These are phyloP conservation scores for Rhynchospora tenuis DNA, from an alignment of 176 grass and related monocot genomes.

Conservation along the genomic window DNA sequence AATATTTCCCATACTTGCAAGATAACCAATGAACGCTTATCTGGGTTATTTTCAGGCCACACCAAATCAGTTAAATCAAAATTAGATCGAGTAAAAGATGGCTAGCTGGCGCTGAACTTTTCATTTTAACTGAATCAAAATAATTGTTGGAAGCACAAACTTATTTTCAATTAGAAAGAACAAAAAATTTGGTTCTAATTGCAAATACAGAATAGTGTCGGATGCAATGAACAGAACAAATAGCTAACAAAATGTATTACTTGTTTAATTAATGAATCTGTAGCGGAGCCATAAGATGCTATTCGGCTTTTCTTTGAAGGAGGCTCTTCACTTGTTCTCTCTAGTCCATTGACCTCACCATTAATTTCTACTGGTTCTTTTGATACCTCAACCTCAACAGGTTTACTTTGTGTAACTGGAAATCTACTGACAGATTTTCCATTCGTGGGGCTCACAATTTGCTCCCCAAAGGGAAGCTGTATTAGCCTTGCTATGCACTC, in stretches of 20 bases:
- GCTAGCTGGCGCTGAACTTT: neutral
- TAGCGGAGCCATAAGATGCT: constrained; percentile 41
- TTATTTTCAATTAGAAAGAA: neutral
- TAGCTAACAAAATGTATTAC: constrained; percentile 18
- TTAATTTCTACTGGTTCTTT: constrained; percentile 42
- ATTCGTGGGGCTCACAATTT: constrained; percentile 51
- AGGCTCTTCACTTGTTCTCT: constrained; percentile 46
- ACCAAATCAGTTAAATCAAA: neutral
- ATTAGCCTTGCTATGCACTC: constrained; percentile 94
- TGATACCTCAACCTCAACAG: constrained; percentile 32
- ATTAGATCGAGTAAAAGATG: neutral
- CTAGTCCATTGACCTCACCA: constrained; percentile 39
- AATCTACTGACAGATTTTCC: constrained; percentile 47
- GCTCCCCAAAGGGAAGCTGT: constrained; percentile 91
- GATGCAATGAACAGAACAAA: neutral
- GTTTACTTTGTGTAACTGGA: constrained; percentile 34
- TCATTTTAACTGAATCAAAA: neutral
- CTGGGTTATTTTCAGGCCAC: neutral
- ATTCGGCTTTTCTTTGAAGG: constrained; percentile 54
- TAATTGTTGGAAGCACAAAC: neutral
- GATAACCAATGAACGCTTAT: neutral
- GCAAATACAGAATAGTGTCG: neutral
- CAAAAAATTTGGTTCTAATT: neutral
- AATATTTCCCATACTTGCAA: neutral
- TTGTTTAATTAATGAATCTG: constrained; percentile 75